These are phyloP conservation scores for Myriosclerotinia curreyana DNA, from an alignment of 2,329 filamentous ascomycete species.

Conservation along the genomic window DNA sequence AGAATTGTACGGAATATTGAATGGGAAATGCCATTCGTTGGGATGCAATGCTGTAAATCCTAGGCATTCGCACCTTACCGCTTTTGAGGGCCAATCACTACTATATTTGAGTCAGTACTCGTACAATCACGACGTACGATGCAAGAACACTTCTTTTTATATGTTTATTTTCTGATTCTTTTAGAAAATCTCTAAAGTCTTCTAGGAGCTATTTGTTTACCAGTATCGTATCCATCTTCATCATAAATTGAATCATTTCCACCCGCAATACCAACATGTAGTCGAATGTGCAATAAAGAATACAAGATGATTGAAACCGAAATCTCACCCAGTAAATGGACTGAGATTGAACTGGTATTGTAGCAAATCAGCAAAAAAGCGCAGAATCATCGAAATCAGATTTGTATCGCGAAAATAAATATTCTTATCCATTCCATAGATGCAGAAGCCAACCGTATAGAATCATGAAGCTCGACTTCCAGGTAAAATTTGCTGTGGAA, in stretches of 20 bases:
- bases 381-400: not conserved
- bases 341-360: not conserved
- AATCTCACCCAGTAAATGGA: not conserved
- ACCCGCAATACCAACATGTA: not conserved
- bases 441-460: not conserved
- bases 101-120: not conserved
- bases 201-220: not conserved
- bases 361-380: not conserved
- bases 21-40: too few relatives aligned
- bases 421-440: not conserved
- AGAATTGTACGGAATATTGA: too few relatives aligned
- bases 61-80: not conserved
- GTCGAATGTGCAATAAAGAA: not conserved
- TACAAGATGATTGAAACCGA: not conserved
- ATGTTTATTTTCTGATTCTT: not conserved
- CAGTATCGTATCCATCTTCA: not conserved
- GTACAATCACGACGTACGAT: not conserved
- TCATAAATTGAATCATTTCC: not conserved
- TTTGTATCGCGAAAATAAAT: not conserved
- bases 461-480: not conserved
- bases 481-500: not conserved
- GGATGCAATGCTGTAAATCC: too few relatives aligned
- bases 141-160: not conserved
- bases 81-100: not conserved
- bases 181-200: not conserved